These are phyloP conservation scores for Naumovozyma castellii DNA, from an alignment of 805 yeast genomes.

Conservation along the genomic window DNA sequence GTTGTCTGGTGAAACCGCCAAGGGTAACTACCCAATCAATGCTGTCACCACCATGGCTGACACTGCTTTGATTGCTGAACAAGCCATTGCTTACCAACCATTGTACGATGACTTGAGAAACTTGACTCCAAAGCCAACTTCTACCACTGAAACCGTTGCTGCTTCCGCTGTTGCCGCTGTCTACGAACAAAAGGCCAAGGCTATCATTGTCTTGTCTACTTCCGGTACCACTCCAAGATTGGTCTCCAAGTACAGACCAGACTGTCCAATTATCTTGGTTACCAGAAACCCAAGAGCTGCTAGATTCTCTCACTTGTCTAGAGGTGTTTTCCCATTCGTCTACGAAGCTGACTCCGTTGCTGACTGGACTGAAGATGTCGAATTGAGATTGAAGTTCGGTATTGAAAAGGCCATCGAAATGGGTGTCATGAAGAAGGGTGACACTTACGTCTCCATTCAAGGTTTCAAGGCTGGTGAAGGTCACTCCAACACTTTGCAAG, in stretches of 20 bases:
- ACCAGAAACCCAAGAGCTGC: slow-evolving; percentile 92
- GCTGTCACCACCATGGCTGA: slow-evolving; percentile 99
- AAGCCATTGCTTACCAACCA: slow-evolving; percentile 82
- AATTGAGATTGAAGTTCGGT: slow-evolving; percentile 88
- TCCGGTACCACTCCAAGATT: slow-evolving; percentile 93
- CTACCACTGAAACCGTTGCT: slow-evolving; percentile 93
- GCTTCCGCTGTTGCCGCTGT: slow-evolving; percentile 95
- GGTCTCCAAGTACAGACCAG: slow-evolving; percentile 95
- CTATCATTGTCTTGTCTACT: slow-evolving; percentile 91
- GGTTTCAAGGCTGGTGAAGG: slow-evolving; percentile 99
- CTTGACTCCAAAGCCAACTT: slow-evolving; percentile 78
- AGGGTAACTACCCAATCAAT: slow-evolving; percentile 96
- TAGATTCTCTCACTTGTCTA: slow-evolving; percentile 89
- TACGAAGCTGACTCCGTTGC: slow-evolving; percentile 50
- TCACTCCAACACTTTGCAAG: slow-evolving; percentile 97
- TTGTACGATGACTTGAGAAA: slow-evolving; percentile 82
- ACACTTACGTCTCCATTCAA: slow-evolving; percentile 86
- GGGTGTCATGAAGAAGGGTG: slow-evolving; percentile 81
- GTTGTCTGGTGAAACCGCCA: slow-evolving; percentile 99
- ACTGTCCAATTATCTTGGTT: slow-evolving; percentile 94
- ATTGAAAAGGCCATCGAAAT: slow-evolving; percentile 78
- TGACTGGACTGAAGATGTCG: slow-evolving; percentile 95
- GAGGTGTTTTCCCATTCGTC: slow-evolving; percentile 97
- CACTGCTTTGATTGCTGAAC: slow-evolving; percentile 92
- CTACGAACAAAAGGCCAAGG: slow-evolving; percentile 93